Base-by-base conservation (phyloP, 2,329 filamentous ascomycete species). In the Cladosporium sp. region DNA sequence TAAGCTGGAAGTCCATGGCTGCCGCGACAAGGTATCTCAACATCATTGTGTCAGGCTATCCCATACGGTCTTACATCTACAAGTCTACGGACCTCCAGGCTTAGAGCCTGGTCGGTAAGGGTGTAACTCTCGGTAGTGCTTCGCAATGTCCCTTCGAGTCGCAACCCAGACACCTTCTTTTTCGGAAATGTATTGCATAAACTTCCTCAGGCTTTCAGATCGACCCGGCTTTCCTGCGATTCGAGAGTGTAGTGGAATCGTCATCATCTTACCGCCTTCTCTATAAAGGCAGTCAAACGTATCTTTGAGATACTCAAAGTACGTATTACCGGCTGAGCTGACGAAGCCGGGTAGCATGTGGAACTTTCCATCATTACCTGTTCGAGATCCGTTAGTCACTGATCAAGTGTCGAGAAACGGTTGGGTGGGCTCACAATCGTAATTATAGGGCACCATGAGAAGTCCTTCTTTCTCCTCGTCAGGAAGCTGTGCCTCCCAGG, bases 151-250 rank as follows among this genome's bases (percentile, higher is more conserved):
- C 56, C 67, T 66, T 54, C 74, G 63, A 7, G 73, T 77, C 4
- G 75, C 73, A 6, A 78, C 73, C 76, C 76, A 78, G 4, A 78
- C 75, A 10, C 67, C 72, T 48, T 71, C 69, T 58, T 75, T 75
- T 57, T 70, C 66, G 3, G 65, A 63, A 37, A 75, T 62, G 54
- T 75, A 75, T 61, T 68, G 58, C 67, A 74, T 72, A 61, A 75
- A 75, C 39, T 70, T 74, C n/a, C 73, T 56, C 39, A 76, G 59
- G 1, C 71, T 72, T 58, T 75, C 73, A 4, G 68, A 71, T 20
- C 74, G 60, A 0, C 74, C 74, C 3, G 74, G 69, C 57, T 75
- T 76, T 2, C 74, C 74, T 1, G 72, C 71, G 45, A 77, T 76
- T 7, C 74, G 67, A 10, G 66, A 70, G 58, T 76, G 74, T 55